Evolutionary conservation across 192 early-diverging fungal species (phyloP).

Genomic region (Phlyctochytrium planicorne): DNA sequence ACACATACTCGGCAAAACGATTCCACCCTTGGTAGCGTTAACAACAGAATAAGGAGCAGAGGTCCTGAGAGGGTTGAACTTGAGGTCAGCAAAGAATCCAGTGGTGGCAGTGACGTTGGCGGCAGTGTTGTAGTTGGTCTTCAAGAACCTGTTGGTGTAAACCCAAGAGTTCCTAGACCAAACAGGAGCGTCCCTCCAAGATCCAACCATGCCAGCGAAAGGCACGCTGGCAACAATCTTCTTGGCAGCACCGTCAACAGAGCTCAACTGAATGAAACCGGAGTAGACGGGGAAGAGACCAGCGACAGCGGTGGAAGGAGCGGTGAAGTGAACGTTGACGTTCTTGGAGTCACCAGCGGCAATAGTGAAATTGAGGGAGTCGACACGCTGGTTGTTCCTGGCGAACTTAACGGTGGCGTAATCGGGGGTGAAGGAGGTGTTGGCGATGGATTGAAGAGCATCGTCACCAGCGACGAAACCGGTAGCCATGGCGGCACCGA

Average conservation of each 20-base stretch:
- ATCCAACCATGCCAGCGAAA: constrained; percentile 26
- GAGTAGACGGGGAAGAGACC: constrained; percentile 31
- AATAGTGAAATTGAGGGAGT: constrained; percentile 17
- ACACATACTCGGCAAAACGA: not conserved
- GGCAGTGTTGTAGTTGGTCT: not conserved
- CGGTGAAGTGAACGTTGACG: constrained; percentile 29
- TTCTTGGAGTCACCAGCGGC: constrained; percentile 23
- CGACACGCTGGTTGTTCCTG: not conserved
- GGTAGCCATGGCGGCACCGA: constrained; percentile 7
- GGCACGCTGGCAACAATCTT: constrained; percentile 13
- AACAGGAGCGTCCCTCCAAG: not conserved
- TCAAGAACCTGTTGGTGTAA: not conserved
- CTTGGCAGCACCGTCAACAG: not conserved
- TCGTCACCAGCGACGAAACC: not conserved
- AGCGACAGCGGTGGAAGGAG: constrained; percentile 15
- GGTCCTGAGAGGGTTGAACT: not conserved
- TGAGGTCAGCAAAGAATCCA: not conserved
- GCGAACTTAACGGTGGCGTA: not conserved
- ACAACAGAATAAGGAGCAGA: not conserved
- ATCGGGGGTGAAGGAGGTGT: not conserved
- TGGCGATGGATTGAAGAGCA: not conserved
- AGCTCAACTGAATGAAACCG: constrained; percentile 23
- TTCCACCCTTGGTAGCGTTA: not conserved
- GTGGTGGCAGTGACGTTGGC: not conserved
- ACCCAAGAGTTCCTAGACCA: constrained; percentile 1